A percentile compares a stretch with the other conserved stretches of the same genome.
These are phyloP conservation scores for Smallanthus sonchifolius DNA, from an alignment of 129 eudicot species.

Conservation along the genomic window DNA sequence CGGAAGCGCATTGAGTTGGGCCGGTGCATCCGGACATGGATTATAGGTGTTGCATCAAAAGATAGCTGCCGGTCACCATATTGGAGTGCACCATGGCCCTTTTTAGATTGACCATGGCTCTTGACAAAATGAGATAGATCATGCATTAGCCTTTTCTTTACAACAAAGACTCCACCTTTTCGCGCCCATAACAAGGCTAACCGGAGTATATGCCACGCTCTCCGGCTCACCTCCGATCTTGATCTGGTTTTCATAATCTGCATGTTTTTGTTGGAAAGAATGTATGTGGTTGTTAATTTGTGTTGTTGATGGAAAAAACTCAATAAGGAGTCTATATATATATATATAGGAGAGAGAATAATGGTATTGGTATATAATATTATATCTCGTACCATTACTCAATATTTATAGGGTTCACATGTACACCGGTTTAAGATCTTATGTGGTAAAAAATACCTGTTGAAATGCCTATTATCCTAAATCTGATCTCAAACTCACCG, in stretches of 20 bases:
- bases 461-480: too few species aligned
- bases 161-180: constrained; percentile 56
- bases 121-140: constrained; percentile 33
- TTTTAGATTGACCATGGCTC: constrained; percentile 4
- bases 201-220: constrained; percentile 64
- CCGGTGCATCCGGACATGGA: constrained; percentile 71
- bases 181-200: constrained; percentile 68
- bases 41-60: constrained; percentile 68
- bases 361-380: too few species aligned
- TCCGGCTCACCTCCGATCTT: constrained; percentile 30
- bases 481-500: too few species aligned
- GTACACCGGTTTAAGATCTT: too few species aligned
- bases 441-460: too few species aligned
- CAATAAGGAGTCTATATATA: not conserved
- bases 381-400: too few species aligned
- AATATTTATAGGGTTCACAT: too few species aligned
- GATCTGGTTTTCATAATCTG: not conserved
- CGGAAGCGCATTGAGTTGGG: constrained; percentile 67
- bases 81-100: constrained; percentile 31
- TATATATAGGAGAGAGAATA: not conserved
- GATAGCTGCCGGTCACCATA: constrained; percentile 76
- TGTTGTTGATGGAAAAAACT: not conserved
- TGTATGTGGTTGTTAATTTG: not conserved
- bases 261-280: not conserved
- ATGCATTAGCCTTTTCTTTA: constrained; percentile 29